phyloP scores from a whole-genome alignment of 2,329 filamentous ascomycete genomes.

The Nigrospora osmanthi region DNA sequence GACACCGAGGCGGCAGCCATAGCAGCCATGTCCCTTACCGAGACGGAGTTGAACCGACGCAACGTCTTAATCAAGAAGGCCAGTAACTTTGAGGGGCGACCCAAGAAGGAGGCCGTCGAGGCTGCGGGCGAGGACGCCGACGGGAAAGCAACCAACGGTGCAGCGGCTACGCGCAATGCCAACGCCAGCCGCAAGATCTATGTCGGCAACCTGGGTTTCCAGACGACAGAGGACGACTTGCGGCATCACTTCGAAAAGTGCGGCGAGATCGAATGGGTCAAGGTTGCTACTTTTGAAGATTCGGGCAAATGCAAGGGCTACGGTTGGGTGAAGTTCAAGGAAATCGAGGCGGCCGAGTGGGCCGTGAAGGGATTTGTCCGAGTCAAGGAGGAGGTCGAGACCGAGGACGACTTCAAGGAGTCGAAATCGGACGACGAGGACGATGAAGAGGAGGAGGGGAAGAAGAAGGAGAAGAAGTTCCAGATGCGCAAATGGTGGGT shows the following conservation, averaged over 20 bases:
- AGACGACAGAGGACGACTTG: slow-evolving; percentile 73
- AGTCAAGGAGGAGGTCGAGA: slow-evolving; percentile 58
- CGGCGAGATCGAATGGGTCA: slow-evolving; percentile 73
- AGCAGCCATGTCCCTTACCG: slow-evolving; percentile 78
- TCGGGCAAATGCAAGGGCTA: slow-evolving; percentile 97
- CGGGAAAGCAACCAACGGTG: slow-evolving; percentile 13
- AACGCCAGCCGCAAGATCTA: slow-evolving; percentile 79
- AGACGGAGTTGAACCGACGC: slow-evolving; percentile 68
- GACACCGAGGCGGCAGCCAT: slow-evolving; percentile 59
- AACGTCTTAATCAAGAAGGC: slow-evolving; percentile 89
- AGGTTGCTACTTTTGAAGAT: slow-evolving; percentile 93
- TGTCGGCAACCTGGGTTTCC: slow-evolving; percentile 82
- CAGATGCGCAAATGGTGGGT: slow-evolving; percentile 73
- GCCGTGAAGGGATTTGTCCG: slow-evolving; percentile 77
- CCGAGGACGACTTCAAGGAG: slow-evolving; percentile 52
- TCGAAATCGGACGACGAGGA: slow-evolving; percentile 35
- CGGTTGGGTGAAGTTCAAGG: slow-evolving; percentile 88
- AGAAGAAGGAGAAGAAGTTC: slow-evolving; percentile 42
- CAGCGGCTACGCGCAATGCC: slow-evolving; percentile 28
- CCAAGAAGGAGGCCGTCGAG: slow-evolving; percentile 47
- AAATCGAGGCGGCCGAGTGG: slow-evolving; percentile 63
- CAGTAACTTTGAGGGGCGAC: slow-evolving; percentile 84
- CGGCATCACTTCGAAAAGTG: slow-evolving; percentile 77
- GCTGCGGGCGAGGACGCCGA: slow-evolving; percentile 22
- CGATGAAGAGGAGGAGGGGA: slow-evolving; percentile 16